phyloP scores from a whole-genome alignment of 345 rosid species.

The Eucalyptus cloeziana region DNA sequence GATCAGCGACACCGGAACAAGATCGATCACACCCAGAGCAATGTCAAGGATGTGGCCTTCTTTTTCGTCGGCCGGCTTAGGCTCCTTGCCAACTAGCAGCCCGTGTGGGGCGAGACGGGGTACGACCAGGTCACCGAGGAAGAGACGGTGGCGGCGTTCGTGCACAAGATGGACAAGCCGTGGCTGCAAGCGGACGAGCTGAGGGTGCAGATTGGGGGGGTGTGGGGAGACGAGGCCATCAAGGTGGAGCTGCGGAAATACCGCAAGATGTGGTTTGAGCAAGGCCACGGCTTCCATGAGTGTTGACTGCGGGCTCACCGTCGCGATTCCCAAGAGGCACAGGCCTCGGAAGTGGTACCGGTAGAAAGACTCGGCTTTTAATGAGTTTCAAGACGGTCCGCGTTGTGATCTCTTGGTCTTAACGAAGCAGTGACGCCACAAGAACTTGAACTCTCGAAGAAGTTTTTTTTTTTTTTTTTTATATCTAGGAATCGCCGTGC shows the following conservation, averaged over 20 bases:
- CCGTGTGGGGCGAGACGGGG: neutral
- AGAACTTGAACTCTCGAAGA: too few species aligned
- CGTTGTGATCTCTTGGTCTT: neutral
- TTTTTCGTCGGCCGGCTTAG: neutral
- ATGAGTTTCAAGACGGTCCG: neutral
- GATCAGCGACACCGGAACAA: neutral
- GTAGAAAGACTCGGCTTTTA: neutral
- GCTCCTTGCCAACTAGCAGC: neutral
- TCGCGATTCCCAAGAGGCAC: neutral
- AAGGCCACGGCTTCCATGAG: neutral
- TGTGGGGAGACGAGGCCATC: too few species aligned
- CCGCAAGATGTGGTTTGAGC: neutral
- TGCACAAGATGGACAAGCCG: neutral
- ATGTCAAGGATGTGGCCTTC: neutral
- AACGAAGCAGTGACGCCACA: rapidly evolving
- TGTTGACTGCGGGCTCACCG: neutral
- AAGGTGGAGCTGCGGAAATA: neutral
- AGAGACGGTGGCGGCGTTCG: neutral
- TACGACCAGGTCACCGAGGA: neutral
- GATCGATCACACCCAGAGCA: neutral
- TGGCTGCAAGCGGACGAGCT: neutral
- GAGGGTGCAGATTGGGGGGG: neutral
- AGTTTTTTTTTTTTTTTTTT: too few species aligned
- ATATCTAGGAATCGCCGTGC: too few species aligned
- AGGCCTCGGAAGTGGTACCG: neutral